Evolutionary conservation across 495 filamentous ascomycete species (phyloP).

Genomic region (Penicillium atrosanguineum): DNA sequence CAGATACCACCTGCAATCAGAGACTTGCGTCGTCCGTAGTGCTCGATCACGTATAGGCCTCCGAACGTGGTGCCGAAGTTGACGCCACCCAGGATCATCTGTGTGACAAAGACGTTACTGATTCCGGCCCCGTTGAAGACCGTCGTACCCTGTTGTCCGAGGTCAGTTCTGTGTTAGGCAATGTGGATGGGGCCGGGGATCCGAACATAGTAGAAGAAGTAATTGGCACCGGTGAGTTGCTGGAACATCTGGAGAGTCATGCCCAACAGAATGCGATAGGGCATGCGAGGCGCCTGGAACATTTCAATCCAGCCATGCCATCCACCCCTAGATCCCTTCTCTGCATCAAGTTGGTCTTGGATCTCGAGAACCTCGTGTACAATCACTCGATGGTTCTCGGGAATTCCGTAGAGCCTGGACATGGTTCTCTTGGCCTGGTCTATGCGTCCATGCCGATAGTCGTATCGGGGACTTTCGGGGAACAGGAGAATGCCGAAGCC

Average conservation of each 20-base stretch:
- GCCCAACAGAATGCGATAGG: slow-evolving; percentile 64
- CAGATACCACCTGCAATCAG: slow-evolving; percentile 64
- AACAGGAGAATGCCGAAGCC: slow-evolving; percentile 66
- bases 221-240: slow-evolving; percentile 45
- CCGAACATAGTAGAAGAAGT: slow-evolving; percentile 71
- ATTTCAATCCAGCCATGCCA: slow-evolving; percentile 41
- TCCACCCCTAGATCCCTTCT: slow-evolving; percentile 47
- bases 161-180: neutral
- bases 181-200: neutral
- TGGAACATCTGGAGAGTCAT: slow-evolving; percentile 56
- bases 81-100: slow-evolving; percentile 69
- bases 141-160: slow-evolving; percentile 52
- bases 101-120: slow-evolving; percentile 62
- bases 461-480: slow-evolving; percentile 66
- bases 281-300: slow-evolving; percentile 65
- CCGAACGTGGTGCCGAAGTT: slow-evolving; percentile 70
- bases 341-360: slow-evolving; percentile 49
- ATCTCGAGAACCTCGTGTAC: slow-evolving; percentile 65
- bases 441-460: slow-evolving; percentile 58
- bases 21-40: slow-evolving; percentile 62
- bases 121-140: slow-evolving; percentile 69
- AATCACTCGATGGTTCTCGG: slow-evolving; percentile 58
- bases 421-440: slow-evolving; percentile 64
- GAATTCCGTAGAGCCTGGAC: slow-evolving; percentile 64
- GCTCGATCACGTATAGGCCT: slow-evolving; percentile 67